Evolutionary conservation across 1,284 basidiomycete species (phyloP), one percentile per base, ranked within the genome.

Genomic region (Lentinula novae-zelandiae): DNA sequence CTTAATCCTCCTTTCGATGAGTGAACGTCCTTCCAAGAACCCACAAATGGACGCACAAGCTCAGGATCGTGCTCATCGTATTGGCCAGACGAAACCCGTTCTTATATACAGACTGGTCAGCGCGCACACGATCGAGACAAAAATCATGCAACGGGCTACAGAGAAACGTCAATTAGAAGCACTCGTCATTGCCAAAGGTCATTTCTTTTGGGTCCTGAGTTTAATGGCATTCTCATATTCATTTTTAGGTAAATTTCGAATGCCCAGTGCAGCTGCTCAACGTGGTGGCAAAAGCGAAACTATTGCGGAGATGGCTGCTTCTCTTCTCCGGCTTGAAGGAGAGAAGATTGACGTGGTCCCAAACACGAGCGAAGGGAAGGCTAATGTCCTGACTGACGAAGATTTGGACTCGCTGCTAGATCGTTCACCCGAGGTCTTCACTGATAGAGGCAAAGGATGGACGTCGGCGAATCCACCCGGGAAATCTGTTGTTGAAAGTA

Each of bases 21-120:
- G 20, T 20, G 57, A 34, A 12, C 17, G 17, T 39, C 12, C 53
- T 4, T 13, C 12, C 65, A 93, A 27, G 93, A 98, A 95, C 69
- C 96, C 96, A 0, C 94, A 96, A 77, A 95, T 96, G 88, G 96
- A 99, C 67, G 79, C 95, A 4, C 96, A 99, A 73, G 96, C 96
- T 0, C 94, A 96, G 72, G 96, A 97, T 70, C 85, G 96, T 38
- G 96, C 94, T 0, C 96, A 98, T 73, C 87, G 96, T 6, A 98
- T 98, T 62, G 96, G 96, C 1, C 96, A 98, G 75, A 96, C 87
- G 17, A 88, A 81, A 66, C 92, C 93, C 1, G 92, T 96, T 58
- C 80, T 96, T 52, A 86, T 97, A 60, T 97, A 95, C 78, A 84
- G 95, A 40, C 81, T 98, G 0, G 87, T 97, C 38, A 90, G 85